These are phyloP conservation scores for Cryptococcus depauperatus DNA, from an alignment of 1,284 basidiomycete species.

Conservation along the genomic window DNA sequence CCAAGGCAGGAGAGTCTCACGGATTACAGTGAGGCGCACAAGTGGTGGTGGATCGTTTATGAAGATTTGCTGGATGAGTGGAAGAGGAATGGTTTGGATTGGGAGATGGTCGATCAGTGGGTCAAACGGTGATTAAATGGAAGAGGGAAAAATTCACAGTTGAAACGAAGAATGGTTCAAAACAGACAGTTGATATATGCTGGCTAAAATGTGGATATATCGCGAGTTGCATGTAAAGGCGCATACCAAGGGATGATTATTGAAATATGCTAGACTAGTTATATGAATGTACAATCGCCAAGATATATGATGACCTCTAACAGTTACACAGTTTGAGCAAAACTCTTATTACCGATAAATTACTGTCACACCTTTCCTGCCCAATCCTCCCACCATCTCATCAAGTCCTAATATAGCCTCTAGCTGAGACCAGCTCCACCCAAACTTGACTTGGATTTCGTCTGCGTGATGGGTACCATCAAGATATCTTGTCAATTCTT, in stretches of 20 bases:
- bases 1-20: conserved; percentile 30
- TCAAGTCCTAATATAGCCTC: conserved; percentile 59
- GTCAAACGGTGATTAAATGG: conserved; percentile 26
- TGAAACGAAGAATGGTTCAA: no score
- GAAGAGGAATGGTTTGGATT: conserved; percentile 24
- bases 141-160: no score
- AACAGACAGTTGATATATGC: no score
- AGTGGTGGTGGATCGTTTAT: conserved; percentile 46
- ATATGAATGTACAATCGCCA: background rate
- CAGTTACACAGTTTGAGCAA: background rate
- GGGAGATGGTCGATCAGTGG: conserved; percentile 31
- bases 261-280: background rate
- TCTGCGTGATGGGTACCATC: conserved; percentile 88
- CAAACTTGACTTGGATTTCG: conserved; percentile 73
- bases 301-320: background rate
- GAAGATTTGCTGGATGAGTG: conserved; percentile 36
- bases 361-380: conserved; percentile 33
- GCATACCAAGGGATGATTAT: background rate
- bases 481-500: conserved; percentile 56
- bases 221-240: background rate
- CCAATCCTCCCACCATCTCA: conserved; percentile 24
- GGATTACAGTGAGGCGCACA: conserved; percentile 35
- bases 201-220: background rate
- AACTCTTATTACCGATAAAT: conserved; percentile 27
- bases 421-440: conserved; percentile 73